Conservation (phyloP, 2,329 filamentous ascomycete species). For the Aureobasidium pullulans region DNA sequence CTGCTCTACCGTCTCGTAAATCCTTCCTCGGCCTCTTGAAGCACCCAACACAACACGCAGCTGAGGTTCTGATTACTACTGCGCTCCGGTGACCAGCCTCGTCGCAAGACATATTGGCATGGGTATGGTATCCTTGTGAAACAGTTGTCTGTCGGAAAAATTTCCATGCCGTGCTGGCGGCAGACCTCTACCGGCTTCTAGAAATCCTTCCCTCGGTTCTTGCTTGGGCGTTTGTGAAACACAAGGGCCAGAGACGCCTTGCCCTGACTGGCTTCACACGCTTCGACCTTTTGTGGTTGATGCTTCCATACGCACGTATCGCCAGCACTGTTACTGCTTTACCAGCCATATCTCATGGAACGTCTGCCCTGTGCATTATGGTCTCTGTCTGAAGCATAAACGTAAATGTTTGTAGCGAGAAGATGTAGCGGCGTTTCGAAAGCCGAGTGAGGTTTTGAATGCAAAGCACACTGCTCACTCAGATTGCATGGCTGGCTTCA, state of each 20-base stretch:
- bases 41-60: not conserved
- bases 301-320: not conserved
- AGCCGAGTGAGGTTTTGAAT: not conserved
- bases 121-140: too few relatives aligned
- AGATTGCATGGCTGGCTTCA: not conserved
- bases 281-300: not conserved
- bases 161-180: not conserved
- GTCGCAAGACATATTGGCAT: not conserved
- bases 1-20: not conserved
- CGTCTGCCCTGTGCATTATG: not conserved
- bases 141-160: too few relatives aligned
- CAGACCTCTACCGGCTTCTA: not conserved
- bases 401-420: not conserved
- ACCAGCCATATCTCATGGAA: not conserved
- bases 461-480: not conserved
- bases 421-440: not conserved
- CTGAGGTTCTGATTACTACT: not conserved
- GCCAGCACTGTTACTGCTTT: not conserved
- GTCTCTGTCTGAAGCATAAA: not conserved
- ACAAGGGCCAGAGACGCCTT: not conserved
- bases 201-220: not conserved
- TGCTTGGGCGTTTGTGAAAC: not conserved
- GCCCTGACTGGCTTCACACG: not conserved
- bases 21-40: not conserved
- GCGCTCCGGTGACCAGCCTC: not conserved